These are phyloP conservation scores for Aspergillus haitiensis DNA, from an alignment of 495 filamentous ascomycete species.

Conservation along the genomic window DNA sequence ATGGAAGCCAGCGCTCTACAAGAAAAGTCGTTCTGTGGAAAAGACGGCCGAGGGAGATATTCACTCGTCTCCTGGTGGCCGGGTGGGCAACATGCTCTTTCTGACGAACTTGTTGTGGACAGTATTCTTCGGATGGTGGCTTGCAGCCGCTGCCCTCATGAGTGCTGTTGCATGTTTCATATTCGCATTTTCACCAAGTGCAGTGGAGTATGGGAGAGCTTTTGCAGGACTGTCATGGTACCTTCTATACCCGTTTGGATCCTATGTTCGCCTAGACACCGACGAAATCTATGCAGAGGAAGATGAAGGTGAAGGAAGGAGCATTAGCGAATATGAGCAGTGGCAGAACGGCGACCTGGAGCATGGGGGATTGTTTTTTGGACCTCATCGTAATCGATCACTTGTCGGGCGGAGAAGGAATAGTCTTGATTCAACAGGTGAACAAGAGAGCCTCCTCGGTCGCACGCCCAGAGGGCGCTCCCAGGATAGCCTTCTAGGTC, in stretches of 20 bases:
- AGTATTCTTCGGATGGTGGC: conserved; percentile 95
- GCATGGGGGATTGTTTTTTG: conserved; percentile 93
- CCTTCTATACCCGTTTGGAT: conserved; percentile 93
- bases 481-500: conserved; percentile 50
- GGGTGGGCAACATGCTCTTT: conserved; percentile 77
- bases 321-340: conserved; percentile 98
- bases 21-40: conserved; percentile 94
- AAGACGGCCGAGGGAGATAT: conserved; percentile 97
- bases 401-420: conserved; percentile 85
- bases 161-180: conserved; percentile 76
- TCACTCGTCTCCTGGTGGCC: conserved; percentile 88
- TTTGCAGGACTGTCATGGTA: conserved; percentile 83
- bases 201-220: conserved; percentile 81
- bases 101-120: conserved; percentile 92
- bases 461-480: conserved; percentile 55
- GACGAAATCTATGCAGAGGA: conserved; percentile 95
- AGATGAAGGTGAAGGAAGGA: conserved; percentile 97
- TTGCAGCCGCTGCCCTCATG: conserved; percentile 70
- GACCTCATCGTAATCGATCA: conserved; percentile 72
- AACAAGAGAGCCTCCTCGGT: conserved; percentile 87
- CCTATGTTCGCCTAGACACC: conserved; percentile 87
- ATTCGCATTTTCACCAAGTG: conserved; percentile 76
- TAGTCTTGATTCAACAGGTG: conserved; percentile 83
- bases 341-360: conserved; percentile 98
- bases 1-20: conserved; percentile 98